Percentiles rank a stretch among this genome's conserved stretches.
Conservation (phyloP, 2,329 filamentous ascomycete genomes). For the Arthroderma sp. region DNA sequence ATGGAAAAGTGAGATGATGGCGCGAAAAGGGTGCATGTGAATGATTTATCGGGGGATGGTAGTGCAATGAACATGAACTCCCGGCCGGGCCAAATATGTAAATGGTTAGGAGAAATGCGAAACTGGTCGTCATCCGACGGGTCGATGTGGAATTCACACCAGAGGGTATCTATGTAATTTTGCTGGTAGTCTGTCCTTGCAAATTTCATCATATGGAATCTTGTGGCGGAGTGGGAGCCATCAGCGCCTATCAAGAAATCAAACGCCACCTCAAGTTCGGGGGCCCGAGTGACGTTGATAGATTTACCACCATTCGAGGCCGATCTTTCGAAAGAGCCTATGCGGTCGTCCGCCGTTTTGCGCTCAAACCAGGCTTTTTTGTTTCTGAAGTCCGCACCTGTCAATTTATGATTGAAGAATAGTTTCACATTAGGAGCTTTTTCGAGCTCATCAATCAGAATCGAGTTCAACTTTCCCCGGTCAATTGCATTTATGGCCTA, state of each 20-base stretch:
- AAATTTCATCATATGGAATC: slow-evolving; percentile 94
- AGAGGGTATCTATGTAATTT: slow-evolving; percentile 88
- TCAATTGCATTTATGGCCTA: slow-evolving; percentile 79
- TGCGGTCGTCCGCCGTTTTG: slow-evolving; percentile 21
- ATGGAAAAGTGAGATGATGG: slow-evolving; percentile 55
- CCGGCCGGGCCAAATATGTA: slow-evolving; percentile 93
- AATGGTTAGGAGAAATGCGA: slow-evolving; percentile 74
- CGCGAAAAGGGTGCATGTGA: slow-evolving; percentile 89
- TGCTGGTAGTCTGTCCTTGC: slow-evolving; percentile 82
- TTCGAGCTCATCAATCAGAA: slow-evolving; percentile 71
- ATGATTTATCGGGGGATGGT: slow-evolving; percentile 73
- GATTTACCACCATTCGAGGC: slow-evolving; percentile 17
- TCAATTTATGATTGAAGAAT: slow-evolving; percentile 87
- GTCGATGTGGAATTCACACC: slow-evolving; percentile 87
- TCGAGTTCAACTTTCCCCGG: slow-evolving; percentile 67
- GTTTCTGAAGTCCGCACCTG: slow-evolving; percentile 68
- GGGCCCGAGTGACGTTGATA: slow-evolving; percentile 30
- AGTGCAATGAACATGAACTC: slow-evolving; percentile 99
- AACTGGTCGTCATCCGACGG: slow-evolving; percentile 46
- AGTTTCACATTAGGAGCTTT: slow-evolving; percentile 77
- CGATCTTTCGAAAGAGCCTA: slow-evolving; percentile 17
- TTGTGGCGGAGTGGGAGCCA: slow-evolving; percentile 80
- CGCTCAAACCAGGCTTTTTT: slow-evolving; percentile 80
- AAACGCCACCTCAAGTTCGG: slow-evolving; percentile 72
- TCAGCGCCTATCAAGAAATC: slow-evolving; percentile 91